A percentile compares a stretch with the other conserved stretches of the same genome.
phyloP scores from a whole-genome alignment of 176 grass and related monocot species.

The Musa troglodytarum region DNA sequence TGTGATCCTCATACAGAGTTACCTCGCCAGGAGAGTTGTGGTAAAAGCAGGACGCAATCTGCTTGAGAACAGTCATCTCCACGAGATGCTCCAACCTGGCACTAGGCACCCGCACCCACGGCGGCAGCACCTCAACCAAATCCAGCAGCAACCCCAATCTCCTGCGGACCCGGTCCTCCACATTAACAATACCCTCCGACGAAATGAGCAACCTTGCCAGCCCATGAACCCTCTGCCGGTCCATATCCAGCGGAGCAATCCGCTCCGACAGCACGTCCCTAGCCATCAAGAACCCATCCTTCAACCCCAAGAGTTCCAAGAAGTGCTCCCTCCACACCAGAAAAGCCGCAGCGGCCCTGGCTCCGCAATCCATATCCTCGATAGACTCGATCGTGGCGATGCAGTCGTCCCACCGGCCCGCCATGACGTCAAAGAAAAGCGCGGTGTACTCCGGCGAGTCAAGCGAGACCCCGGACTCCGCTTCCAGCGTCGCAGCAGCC shows the following conservation, averaged over 20 bases:
- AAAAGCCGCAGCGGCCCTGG: conserved; percentile 39
- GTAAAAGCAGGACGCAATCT: conserved; percentile 68
- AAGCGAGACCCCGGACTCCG: conserved; percentile 61
- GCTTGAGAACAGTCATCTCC: conserved; percentile 51
- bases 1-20: conserved; percentile 79
- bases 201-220: conserved; percentile 56
- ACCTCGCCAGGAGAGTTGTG: conserved; percentile 63
- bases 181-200: conserved; percentile 35
- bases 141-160: conserved; percentile 75
- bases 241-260: conserved; percentile 52
- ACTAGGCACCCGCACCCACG: conserved; percentile 49
- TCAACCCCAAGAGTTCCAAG: conserved; percentile 65
- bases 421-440: conserved; percentile 60
- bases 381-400: conserved; percentile 48
- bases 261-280: conserved; percentile 60
- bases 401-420: conserved; percentile 74
- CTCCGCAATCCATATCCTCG: conserved; percentile 26
- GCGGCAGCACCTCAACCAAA: conserved; percentile 63
- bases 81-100: conserved; percentile 66
- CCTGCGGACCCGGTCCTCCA: conserved; percentile 34
- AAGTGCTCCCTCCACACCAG: conserved; percentile 75
- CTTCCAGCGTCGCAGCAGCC: conserved; percentile 63
- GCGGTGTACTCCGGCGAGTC: conserved; percentile 52
- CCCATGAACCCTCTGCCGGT: conserved; percentile 42
- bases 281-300: conserved; percentile 35